Evolutionary conservation across 2,329 filamentous ascomycete species (phyloP).

Genomic region (Aspergillus alliaceus): DNA sequence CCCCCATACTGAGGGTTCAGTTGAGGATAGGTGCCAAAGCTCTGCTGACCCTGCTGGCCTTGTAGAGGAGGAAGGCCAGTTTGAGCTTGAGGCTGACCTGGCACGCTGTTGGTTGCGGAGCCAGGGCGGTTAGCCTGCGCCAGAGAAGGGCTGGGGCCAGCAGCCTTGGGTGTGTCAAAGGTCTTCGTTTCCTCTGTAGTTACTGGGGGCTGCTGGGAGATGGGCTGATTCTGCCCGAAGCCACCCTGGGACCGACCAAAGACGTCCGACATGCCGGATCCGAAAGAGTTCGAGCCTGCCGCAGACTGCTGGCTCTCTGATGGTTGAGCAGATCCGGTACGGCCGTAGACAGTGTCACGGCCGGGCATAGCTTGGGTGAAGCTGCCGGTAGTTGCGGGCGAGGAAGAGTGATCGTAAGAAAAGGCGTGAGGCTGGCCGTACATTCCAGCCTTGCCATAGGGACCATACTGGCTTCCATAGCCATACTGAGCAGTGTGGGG

Average conservation of each 20-base stretch:
- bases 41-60: conserved; percentile 54
- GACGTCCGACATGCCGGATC: conserved; percentile 55
- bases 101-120: conserved; percentile 61
- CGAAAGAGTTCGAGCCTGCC: conserved; percentile 51
- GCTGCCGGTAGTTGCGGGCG: conserved; percentile 58
- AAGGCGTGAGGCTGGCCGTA: conserved; percentile 65
- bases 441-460: conserved; percentile 60
- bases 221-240: conserved; percentile 57
- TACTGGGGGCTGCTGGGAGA: conserved; percentile 50
- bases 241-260: conserved; percentile 60
- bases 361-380: conserved; percentile 45
- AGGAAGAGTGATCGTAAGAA: conserved; percentile 65
- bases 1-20: conserved; percentile 56
- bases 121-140: conserved; percentile 64
- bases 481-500: conserved; percentile 55
- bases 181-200: conserved; percentile 58
- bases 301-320: conserved; percentile 55
- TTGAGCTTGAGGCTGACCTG: conserved; percentile 52
- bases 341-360: conserved; percentile 61
- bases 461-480: conserved; percentile 51
- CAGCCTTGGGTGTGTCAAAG: conserved; percentile 57
- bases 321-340: conserved; percentile 57
- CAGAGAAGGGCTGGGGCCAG: conserved; percentile 61
- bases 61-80: conserved; percentile 56
- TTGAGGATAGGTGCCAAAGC: conserved; percentile 58